Conservation (phyloP, 2,329 filamentous ascomycete genomes). For the Triangularia verruculosa region DNA sequence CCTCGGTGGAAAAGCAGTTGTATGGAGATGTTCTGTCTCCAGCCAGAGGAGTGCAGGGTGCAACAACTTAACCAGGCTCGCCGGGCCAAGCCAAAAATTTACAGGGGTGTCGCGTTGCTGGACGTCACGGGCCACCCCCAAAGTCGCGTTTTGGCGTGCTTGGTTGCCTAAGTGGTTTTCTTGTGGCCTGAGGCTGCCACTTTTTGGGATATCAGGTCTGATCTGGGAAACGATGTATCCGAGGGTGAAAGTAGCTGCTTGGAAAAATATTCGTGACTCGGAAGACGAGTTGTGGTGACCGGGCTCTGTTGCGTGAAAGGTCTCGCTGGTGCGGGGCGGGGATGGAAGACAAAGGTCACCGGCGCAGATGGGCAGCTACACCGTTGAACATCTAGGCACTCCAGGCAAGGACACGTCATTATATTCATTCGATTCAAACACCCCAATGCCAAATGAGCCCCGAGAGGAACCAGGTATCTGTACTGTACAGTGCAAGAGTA, state of each 20-base stretch:
- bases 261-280: background rate
- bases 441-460: slow-evolving; percentile 1
- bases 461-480: slow-evolving; percentile 5
- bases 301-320: background rate
- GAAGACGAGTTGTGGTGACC: background rate
- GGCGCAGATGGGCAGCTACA: background rate
- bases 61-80: slow-evolving; percentile 19
- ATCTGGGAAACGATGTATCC: background rate
- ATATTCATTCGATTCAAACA: slow-evolving; percentile 7
- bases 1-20: slow-evolving; percentile 17
- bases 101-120: slow-evolving; percentile 25
- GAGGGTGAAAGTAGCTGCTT: background rate
- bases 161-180: slow-evolving; percentile 25
- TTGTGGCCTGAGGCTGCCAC: slow-evolving; percentile 19
- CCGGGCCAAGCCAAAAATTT: slow-evolving; percentile 24
- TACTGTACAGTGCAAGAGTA: slow-evolving; percentile 6
- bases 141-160: slow-evolving; percentile 21
- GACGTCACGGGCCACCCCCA: slow-evolving; percentile 23
- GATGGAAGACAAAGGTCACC: background rate
- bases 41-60: slow-evolving; percentile 15
- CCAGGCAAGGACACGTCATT: background rate
- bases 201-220: no score
- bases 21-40: slow-evolving; percentile 9
- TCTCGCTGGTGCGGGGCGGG: background rate
- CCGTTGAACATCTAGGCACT: background rate